A percentile compares a stretch with the other conserved stretches of the same genome.
Evolutionary conservation across 1,139 yeast genomes (phyloP).

Genomic region (Ashbya aceris): DNA sequence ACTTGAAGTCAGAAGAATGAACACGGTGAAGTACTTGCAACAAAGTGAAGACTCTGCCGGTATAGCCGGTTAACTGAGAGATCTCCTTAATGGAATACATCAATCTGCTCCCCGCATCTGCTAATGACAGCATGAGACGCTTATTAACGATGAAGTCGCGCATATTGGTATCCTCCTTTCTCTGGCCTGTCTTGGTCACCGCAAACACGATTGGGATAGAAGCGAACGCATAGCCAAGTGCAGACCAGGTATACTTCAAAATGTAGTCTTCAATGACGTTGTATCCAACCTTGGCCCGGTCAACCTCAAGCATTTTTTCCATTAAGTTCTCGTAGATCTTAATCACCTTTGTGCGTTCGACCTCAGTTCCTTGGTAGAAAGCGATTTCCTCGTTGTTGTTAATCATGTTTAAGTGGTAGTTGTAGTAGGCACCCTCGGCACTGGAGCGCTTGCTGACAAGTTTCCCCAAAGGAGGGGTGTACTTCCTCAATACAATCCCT

Average conservation of each 20-base stretch:
- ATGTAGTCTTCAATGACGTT: constrained; percentile 78
- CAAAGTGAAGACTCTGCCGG: constrained; percentile 74
- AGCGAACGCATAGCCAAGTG: constrained; percentile 83
- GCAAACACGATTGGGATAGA: constrained; percentile 70
- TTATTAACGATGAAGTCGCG: constrained; percentile 85
- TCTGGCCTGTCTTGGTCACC: constrained; percentile 31
- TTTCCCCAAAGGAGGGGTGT: constrained; percentile 83
- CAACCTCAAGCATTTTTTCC: constrained; percentile 38
- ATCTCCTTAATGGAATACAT: constrained; percentile 93
- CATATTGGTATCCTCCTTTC: constrained; percentile 50
- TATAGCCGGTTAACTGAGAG: constrained; percentile 85
- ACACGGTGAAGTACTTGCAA: constrained; percentile 72
- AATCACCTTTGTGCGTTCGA: constrained; percentile 62
- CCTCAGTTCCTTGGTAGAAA: constrained; percentile 81
- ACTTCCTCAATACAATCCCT: constrained; percentile 61
- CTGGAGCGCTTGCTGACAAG: constrained; percentile 64
- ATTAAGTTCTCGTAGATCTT: constrained; percentile 53
- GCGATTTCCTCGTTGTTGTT: constrained; percentile 92
- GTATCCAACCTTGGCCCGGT: constrained; percentile 45
- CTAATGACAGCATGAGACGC: constrained; percentile 78
- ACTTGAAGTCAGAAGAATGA: constrained; percentile 61
- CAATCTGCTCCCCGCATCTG: constrained; percentile 94
- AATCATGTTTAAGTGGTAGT: constrained; percentile 75
- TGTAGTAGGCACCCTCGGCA: constrained; percentile 83
- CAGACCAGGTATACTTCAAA: constrained; percentile 90